Base-by-base conservation (phyloP, 306 rosid genomes). In the Nissolia schottii region DNA sequence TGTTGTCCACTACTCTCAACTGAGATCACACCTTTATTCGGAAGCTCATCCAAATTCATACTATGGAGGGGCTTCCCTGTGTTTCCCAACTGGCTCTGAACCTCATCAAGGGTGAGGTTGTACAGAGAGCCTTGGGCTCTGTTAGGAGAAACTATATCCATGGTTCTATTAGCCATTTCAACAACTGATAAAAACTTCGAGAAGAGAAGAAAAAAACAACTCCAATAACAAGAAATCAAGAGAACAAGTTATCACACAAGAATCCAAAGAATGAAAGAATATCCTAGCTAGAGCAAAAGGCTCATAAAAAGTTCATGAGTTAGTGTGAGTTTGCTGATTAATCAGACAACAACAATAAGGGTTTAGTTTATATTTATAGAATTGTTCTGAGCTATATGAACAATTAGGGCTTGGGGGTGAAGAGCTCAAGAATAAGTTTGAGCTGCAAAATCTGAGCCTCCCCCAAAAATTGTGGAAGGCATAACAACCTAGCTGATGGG, bases 391-490 rank as follows among this genome's bases (percentile, higher is more conserved):
- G 62, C 16, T 5, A 64, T 14, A 64, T 14, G 13, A n/a, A 19
- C 3, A 16, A 12, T 6, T 24, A 28, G 20, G 57, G 24, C 20
- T 12, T 13, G 49, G 14, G 45, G 48, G 37, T 15, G 34, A 71
- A 53, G 28, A 75, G 34, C 32, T 24, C 8, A 16, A 35, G 3
- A 48, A 59, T 75, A 28, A 63, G 56, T 59, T 67, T 58, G 34
- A 46, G 77, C 24, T 71, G 74, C 81, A 64, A 64, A 55, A 81
- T 81, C 4, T 53, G 77, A 75, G 84, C 77, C 81, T 80, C 82
- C 78, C 38, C 25, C 25, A 78, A 75, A 74, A 62, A 78, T 75
- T 59, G 49, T 77, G 59, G 46, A 35, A 23, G 22, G 15, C 27
- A 25, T 27, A 74, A 40, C 61, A 20, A 66, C 46, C 32, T 49